Evolutionary conservation across 805 yeast genomes (phyloP).

Genomic region (Starmerella apis): DNA sequence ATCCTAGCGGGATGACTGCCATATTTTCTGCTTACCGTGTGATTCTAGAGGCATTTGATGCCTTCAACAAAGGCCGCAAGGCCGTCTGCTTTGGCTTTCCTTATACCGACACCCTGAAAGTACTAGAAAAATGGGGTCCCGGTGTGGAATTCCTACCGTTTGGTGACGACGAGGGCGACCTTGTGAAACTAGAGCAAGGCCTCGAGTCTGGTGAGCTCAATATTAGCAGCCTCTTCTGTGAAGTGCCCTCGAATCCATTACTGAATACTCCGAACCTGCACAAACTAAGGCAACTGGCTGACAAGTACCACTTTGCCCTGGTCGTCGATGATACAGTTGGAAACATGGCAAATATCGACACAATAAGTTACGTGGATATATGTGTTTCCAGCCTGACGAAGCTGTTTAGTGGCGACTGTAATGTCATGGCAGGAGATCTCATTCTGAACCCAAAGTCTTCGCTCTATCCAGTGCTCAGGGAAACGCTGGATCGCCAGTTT

Average conservation of each 20-base stretch:
- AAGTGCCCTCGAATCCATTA: conserved; percentile 92
- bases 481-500: conserved; percentile 45
- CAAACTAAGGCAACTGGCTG: conserved; percentile 54
- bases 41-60: conserved; percentile 25
- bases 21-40: conserved; percentile 67
- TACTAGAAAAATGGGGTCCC: conserved; percentile 80
- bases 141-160: conserved; percentile 79
- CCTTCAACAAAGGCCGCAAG: conserved; percentile 33
- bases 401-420: conserved; percentile 86
- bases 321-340: conserved; percentile 94
- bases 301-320: conserved; percentile 60
- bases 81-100: conserved; percentile 95
- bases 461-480: conserved; percentile 42
- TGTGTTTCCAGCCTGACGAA: conserved; percentile 82
- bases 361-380: conserved; percentile 73
- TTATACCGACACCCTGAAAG: conserved; percentile 81
- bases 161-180: conserved; percentile 54
- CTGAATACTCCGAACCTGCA: conserved; percentile 70
- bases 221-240: conserved; percentile 67
- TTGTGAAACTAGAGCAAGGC: conserved; percentile 52
- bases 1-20: conserved; percentile 88
- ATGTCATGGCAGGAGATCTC: conserved; percentile 89
- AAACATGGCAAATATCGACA: conserved; percentile 73
- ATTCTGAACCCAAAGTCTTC: conserved; percentile 60
- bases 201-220: conserved; percentile 56